Evolutionary conservation across 2,329 filamentous ascomycete species (phyloP).

Genomic region (Neofusicoccum laricinum): DNA sequence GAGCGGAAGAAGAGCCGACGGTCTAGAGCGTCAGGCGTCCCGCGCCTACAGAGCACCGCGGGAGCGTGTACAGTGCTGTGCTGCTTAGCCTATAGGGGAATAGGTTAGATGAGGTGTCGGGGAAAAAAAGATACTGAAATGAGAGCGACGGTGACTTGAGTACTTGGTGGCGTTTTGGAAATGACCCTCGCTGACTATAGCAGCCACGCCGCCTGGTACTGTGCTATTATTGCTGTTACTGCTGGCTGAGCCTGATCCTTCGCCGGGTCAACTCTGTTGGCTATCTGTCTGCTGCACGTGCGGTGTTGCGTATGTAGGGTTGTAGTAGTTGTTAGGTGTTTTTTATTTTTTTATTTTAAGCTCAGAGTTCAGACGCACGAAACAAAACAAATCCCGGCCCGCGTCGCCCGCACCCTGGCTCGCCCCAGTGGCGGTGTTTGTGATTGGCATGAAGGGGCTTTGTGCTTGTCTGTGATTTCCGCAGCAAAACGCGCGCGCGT

Average conservation of each 20-base stretch:
- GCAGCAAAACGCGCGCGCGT: not conserved
- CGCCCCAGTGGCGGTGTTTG: not conserved
- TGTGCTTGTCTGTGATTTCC: not conserved
- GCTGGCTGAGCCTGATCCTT: not conserved
- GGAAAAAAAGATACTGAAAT: not conserved
- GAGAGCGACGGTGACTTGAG: not conserved
- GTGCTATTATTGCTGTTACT: not conserved
- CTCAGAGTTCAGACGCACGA: not conserved
- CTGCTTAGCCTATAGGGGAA: not conserved
- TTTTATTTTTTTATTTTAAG: not conserved
- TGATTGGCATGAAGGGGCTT: not conserved
- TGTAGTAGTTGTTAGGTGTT: not conserved
- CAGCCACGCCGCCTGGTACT: not conserved
- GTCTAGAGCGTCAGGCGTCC: constrained; percentile 1
- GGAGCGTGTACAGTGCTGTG: no score
- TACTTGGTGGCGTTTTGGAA: not conserved
- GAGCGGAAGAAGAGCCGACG: not conserved
- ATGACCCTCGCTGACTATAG: not conserved
- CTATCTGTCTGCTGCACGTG: not conserved
- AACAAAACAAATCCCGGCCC: not conserved
- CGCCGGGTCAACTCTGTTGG: not conserved
- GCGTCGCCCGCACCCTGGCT: not conserved
- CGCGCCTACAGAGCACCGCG: not conserved
- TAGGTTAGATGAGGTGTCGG: not conserved
- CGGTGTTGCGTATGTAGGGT: not conserved